phyloP scores from a whole-genome alignment of 208 protist species.

The Trypanosomatidae sp. region DNA sequence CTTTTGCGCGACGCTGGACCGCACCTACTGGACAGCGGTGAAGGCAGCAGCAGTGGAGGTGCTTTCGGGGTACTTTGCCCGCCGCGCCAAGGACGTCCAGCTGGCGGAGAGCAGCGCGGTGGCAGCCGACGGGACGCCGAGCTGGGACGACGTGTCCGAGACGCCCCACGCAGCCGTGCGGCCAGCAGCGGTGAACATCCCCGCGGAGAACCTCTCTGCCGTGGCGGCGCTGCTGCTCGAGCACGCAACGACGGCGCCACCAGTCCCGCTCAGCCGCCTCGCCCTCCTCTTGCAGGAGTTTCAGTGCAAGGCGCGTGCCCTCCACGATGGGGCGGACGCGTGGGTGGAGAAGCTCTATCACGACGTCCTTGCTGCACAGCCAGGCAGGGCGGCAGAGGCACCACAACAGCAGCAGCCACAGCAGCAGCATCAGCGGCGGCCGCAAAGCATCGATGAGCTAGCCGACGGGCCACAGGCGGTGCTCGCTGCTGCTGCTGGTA shows the following conservation, averaged over 20 bases:
- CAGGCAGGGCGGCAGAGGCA: too few relatives aligned
- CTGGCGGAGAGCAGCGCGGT: too few relatives aligned
- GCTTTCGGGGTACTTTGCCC: too few relatives aligned
- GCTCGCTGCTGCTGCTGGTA: too few relatives aligned
- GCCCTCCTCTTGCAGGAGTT: constrained; percentile 16
- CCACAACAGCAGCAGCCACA: not conserved
- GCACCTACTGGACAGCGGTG: too few relatives aligned
- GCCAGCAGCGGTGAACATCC: constrained; percentile 23
- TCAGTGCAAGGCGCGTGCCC: constrained; percentile 10
- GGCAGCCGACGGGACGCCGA: too few relatives aligned
- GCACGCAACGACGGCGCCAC: constrained; percentile 10
- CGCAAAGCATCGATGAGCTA: constrained; percentile 20
- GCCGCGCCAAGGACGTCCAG: too few relatives aligned
- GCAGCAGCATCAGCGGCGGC: constrained; percentile 2
- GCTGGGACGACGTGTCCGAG: too few relatives aligned
- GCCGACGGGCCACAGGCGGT: constrained; percentile 13
- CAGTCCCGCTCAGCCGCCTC: constrained; percentile 4
- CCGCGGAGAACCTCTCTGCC: constrained; percentile 16
- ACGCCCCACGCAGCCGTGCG: too few relatives aligned
- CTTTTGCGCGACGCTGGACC: too few relatives aligned
- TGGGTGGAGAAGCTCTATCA: constrained; percentile 30
- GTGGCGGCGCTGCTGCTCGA: constrained; percentile 13
- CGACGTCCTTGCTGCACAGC: constrained; percentile 13
- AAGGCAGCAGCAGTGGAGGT: too few relatives aligned
- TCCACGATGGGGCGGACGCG: constrained; percentile 19